Conservation (phyloP, 805 yeast species). For the Saccharomycopsis sp. region DNA sequence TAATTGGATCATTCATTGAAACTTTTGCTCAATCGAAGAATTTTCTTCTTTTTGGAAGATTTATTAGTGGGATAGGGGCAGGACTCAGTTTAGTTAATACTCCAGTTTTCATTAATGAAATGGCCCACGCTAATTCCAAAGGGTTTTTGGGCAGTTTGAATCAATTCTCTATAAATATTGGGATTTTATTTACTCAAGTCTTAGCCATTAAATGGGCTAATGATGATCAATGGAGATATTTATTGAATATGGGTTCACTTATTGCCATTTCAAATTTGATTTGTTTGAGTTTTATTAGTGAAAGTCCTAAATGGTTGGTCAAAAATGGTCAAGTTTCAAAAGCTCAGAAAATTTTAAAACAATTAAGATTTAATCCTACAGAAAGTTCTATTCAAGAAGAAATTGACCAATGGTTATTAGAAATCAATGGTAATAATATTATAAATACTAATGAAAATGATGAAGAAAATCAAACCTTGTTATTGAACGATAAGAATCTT, state of each 20-base stretch:
- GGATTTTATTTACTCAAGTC: constrained; percentile 72
- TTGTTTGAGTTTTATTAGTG: constrained; percentile 39
- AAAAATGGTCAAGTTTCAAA: constrained; percentile 34
- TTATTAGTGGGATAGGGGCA: constrained; percentile 75
- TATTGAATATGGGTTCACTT: constrained; percentile 51
- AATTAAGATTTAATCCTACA: constrained; percentile 24
- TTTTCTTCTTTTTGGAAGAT: constrained; percentile 52
- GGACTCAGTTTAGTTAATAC: constrained; percentile 82
- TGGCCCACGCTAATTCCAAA: constrained; percentile 55
- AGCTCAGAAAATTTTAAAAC: constrained; percentile 29
- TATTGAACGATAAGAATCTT: not conserved
- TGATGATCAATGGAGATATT: constrained; percentile 57
- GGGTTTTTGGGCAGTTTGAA: constrained; percentile 86
- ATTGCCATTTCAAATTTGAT: constrained; percentile 42
- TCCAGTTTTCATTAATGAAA: constrained; percentile 72
- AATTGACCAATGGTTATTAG: constrained; percentile 20
- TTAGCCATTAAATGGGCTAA: constrained; percentile 63
- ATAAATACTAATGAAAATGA: not conserved
- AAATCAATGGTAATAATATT: not conserved
- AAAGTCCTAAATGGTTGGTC: constrained; percentile 79
- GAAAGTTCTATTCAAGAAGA: constrained; percentile 21
- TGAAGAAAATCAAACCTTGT: not conserved
- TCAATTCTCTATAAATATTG: constrained; percentile 77
- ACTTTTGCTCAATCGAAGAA: constrained; percentile 35
- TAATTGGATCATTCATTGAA: constrained; percentile 55